Conservation (phyloP, 2,329 filamentous ascomycete genomes). For the Talaromyces sp. region DNA sequence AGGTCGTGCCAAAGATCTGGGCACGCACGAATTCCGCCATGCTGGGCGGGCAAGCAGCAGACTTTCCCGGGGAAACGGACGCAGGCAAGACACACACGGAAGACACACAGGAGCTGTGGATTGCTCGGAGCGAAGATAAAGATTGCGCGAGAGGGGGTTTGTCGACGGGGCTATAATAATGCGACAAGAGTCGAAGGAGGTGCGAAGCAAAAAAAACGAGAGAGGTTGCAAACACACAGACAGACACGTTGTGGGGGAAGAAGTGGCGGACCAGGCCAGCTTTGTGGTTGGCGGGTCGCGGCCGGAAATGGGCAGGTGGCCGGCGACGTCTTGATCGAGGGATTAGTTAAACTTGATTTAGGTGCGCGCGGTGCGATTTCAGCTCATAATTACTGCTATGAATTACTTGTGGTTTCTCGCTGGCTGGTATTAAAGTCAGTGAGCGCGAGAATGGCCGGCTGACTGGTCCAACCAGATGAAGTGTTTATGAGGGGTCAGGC, state of each 20-base stretch:
- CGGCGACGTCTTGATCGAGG: neutral
- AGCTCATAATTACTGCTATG: too few relatives aligned
- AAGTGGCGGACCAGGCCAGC: neutral
- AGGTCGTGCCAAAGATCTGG: conserved; percentile 98
- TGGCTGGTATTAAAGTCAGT: too few relatives aligned
- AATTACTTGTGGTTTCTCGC: too few relatives aligned
- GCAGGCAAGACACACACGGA: neutral
- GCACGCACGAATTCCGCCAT: conserved; percentile 99
- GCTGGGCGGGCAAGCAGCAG: conserved; percentile 33
- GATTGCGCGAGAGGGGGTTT: neutral
- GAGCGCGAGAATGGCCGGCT: too few relatives aligned
- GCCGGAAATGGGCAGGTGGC: conserved; percentile 4
- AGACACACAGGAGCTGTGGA: neutral
- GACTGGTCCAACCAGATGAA: too few relatives aligned
- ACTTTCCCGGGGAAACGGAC: neutral
- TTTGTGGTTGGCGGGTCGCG: conserved; percentile 9
- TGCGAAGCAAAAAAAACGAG: neutral
- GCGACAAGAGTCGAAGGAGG: neutral
- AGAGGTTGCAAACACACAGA: neutral
- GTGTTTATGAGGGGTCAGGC: too few relatives aligned
- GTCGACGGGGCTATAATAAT: neutral
- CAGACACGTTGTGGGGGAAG: neutral
- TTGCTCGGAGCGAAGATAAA: neutral
- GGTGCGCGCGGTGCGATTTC: neutral
- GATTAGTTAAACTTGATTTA: neutral